Base-by-base conservation (phyloP, 306 rosid genomes). In the Vicia faba region DNA sequence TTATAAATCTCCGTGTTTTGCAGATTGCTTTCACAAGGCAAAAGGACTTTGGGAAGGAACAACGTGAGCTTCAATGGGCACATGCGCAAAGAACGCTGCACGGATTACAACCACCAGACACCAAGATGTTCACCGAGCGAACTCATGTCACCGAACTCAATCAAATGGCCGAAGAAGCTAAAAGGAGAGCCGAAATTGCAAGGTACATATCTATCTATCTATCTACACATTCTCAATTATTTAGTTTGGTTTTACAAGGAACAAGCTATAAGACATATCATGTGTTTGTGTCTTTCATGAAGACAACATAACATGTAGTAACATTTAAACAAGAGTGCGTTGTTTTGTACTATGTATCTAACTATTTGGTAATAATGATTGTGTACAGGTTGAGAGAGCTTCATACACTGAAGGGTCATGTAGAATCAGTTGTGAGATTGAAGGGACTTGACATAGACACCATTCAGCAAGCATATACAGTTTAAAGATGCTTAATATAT, bases 21-120 rank as follows among this genome's bases (percentile, higher is more conserved):
- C 66, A 93, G 98, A 86, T 90, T 86, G 98, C 98, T 46, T 93
- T 93, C 82, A 93, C 98, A 48, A 93, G 96, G 79, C 95, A 93
- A 88, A 93, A 93, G 85, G 98, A 93, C 85, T 93, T 93, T 7
- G 98, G 98, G 4, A 93, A 88, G 84, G 98, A 93, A 70, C 98
- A 93, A 19, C 67, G 98, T 3, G 98, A 93, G 82, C 98, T 93
- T 79, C 98, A 93, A 69, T 89, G 98, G 98, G 98, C 98, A 50
- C 96, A 89, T 69, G 98, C 98, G 1, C 96, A 93, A 73, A 83
- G 98, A 82, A 93, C 98, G 33, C 43, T 93, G 78, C 98, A 93
- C 13, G 98, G 98, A 51, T 72, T 93, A 76, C 96, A 87, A 51
- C 78, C 95, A 41, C 96, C 97, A 0, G 98, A 89, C 44, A 62